Percentiles rank a stretch among this genome's conserved stretches.
These are phyloP conservation scores for Talaromyces liani DNA, from an alignment of 495 filamentous ascomycete species.

Conservation along the genomic window DNA sequence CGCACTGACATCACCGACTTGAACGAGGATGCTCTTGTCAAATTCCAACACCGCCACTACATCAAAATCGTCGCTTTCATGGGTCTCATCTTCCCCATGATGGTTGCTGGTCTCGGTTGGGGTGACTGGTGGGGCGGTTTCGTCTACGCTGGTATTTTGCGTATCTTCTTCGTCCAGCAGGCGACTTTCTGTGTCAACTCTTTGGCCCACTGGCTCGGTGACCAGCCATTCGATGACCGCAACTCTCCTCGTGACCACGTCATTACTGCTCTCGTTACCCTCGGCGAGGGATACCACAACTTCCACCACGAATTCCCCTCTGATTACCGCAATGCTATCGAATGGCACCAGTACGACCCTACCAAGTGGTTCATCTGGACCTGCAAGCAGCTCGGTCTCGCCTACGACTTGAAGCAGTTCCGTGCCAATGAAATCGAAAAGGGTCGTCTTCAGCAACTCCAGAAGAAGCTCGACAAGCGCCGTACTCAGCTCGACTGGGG, in stretches of 20 bases:
- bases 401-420: slow-evolving; percentile 96
- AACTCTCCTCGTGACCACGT: slow-evolving; percentile 97
- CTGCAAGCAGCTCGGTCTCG: slow-evolving; percentile 90
- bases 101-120: slow-evolving; percentile 83
- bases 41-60: slow-evolving; percentile 93
- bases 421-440: slow-evolving; percentile 98
- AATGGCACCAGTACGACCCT: slow-evolving; percentile 98
- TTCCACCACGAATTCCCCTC: slow-evolving; percentile 99
- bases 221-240: slow-evolving; percentile 98
- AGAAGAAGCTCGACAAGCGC: slow-evolving; percentile 99
- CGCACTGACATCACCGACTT: slow-evolving; percentile 95
- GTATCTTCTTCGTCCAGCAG: slow-evolving; percentile 98
- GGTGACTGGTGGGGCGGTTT: slow-evolving; percentile 86
- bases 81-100: slow-evolving; percentile 75
- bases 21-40: slow-evolving; percentile 89
- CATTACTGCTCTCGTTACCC: slow-evolving; percentile 89
- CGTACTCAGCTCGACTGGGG: slow-evolving; percentile 91
- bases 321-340: slow-evolving; percentile 96
- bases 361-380: slow-evolving; percentile 97
- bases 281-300: slow-evolving; percentile 98
- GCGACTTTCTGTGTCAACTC: slow-evolving; percentile 99
- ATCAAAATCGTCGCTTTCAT: slow-evolving; percentile 82
- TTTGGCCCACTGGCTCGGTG: slow-evolving; percentile 96
- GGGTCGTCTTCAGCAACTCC: slow-evolving; percentile 90
- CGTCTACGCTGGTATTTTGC: slow-evolving; percentile 90